phyloP scores from a whole-genome alignment of 805 yeast species.

The Pichia heedii region DNA sequence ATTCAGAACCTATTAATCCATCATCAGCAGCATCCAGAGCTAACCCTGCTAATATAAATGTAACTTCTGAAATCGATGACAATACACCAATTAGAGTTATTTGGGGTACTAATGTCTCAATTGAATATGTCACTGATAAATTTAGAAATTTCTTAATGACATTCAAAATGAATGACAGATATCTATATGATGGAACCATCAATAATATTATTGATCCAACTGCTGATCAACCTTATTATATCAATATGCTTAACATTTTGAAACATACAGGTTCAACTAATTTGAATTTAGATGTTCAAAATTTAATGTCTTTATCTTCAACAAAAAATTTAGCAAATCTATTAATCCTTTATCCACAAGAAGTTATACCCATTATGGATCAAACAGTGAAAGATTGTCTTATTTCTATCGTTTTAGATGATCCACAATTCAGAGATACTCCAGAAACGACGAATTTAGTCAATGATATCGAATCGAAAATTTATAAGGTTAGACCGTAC shows the following conservation, averaged over 20 bases:
- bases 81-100: conserved; percentile 83
- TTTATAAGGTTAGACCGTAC: conserved; percentile 85
- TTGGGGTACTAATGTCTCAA: conserved; percentile 97
- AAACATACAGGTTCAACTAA: conserved; percentile 71
- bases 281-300: conserved; percentile 74
- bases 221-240: conserved; percentile 69
- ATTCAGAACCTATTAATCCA: background rate
- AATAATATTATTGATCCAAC: conserved; percentile 32
- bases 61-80: conserved; percentile 1
- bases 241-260: conserved; percentile 65
- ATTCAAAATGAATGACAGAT: conserved; percentile 71
- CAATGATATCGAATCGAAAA: conserved; percentile 65
- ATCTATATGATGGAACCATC: conserved; percentile 33
- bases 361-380: conserved; percentile 96
- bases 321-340: conserved; percentile 79
- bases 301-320: conserved; percentile 64
- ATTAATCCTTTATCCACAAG: conserved; percentile 88
- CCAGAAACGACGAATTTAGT: conserved; percentile 24
- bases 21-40: background rate
- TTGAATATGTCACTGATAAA: conserved; percentile 72
- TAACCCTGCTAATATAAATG: background rate
- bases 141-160: conserved; percentile 80
- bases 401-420: conserved; percentile 60
- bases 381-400: conserved; percentile 87
- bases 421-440: conserved; percentile 15